Percentiles rank a stretch among this genome's conserved stretches.
Conservation (phyloP, 2,329 filamentous ascomycete genomes). For the Knoxdaviesia proteae region DNA sequence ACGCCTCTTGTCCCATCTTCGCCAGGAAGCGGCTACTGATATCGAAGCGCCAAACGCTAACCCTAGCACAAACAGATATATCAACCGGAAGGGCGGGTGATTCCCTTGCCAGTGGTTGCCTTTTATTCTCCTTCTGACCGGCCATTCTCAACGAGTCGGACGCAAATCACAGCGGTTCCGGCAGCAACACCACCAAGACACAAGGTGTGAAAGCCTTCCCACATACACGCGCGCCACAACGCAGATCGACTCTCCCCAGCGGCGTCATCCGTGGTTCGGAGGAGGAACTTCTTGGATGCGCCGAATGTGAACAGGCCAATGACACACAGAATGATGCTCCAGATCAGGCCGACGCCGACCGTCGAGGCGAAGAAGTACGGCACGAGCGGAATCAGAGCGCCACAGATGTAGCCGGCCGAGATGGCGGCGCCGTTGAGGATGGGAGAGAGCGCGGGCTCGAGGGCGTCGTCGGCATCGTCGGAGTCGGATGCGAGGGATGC, state of each 20-base stretch:
- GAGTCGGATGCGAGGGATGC: not conserved
- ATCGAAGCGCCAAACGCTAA: too few species aligned
- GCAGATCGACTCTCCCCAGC: conserved; percentile 3
- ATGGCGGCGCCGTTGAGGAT: conserved; percentile 34
- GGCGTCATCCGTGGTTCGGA: conserved; percentile 10
- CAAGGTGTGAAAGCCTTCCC: conserved; percentile 14
- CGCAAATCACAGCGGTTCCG: conserved; percentile 11
- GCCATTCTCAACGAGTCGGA: conserved; percentile 4
- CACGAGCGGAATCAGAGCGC: conserved; percentile 38
- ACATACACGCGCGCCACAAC: conserved; percentile 7
- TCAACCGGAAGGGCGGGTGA: too few species aligned
- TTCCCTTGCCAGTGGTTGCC: too few species aligned
- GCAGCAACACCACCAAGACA: conserved; percentile 14
- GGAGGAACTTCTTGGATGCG: conserved; percentile 25
- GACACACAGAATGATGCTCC: conserved; percentile 32
- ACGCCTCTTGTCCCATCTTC: too few species aligned
- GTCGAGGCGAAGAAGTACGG: conserved; percentile 35
- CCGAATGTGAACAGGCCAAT: conserved; percentile 34
- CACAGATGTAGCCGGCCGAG: conserved; percentile 38
- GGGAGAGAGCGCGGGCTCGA: conserved; percentile 12
- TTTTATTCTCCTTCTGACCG: not conserved
- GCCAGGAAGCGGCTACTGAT: too few species aligned
- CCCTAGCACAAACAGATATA: too few species aligned
- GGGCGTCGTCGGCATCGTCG: conserved; percentile 6
- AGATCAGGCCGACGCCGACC: conserved; percentile 22